Base-by-base conservation (phyloP, 257 asterid species). In the Rauvolfia tetraphylla region DNA sequence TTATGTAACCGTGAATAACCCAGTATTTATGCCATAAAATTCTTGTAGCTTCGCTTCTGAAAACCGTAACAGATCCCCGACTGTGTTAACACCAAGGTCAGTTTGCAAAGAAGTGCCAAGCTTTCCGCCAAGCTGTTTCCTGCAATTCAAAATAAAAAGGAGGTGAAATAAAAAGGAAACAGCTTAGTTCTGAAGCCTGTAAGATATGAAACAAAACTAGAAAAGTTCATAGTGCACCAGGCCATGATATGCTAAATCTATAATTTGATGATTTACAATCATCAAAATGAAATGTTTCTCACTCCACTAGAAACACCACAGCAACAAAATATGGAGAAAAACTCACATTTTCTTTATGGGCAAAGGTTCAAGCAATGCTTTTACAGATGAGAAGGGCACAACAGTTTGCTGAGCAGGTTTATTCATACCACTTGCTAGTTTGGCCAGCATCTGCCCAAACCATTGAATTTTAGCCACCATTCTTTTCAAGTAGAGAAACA, bases 41-140 rank as follows among this genome's bases (percentile, higher is more conserved):
- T 91, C 98, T 86, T 91, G 99, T 67, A 95, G 92, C 88, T 90
- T 92, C 68, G 84, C 93, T 88, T 85, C 92, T 46, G 98, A 83
- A 91, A 88, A 95, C 73, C 84, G 93, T 84, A 95, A 83, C 54
- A 95, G 85, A 86, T 91, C 97, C 81, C 99, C 99, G 68, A 95
- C 98, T 68, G 96, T 91, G 80, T 89, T 84, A 75, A 91, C 92
- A 31, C 88, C 88, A 67, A 92, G 93, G 81, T 92, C 94, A 76
- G 74, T 79, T 85, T 91, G 97, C 85, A 95, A 83, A 65, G 94
- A 87, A 82, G 89, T 88, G 57, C 99, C 99, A 69, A 95, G 97
- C 88, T 95, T 95, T 78, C 99, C 99, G 15, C 99, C 99, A 33
- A 95, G 98, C 79, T 95, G 99, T 85, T 92, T 95, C 99, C 99